Conservation (phyloP, 441 rosid species). For the Dalechampia spathulata region DNA sequence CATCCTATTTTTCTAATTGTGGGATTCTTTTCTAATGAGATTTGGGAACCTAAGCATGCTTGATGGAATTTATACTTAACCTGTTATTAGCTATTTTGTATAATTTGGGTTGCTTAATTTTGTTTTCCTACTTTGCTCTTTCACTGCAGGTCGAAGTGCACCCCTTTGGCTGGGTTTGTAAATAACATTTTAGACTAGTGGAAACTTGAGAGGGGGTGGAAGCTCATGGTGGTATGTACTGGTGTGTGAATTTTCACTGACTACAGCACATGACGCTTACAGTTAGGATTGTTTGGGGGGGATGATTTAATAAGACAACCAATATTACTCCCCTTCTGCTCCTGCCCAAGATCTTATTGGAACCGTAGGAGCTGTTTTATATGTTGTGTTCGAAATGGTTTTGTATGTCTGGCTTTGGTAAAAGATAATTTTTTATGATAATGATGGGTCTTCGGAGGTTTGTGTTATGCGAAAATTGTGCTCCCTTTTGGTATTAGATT, state of each 20-base stretch:
- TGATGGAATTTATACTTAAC: background rate
- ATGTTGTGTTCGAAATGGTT: too few relatives aligned
- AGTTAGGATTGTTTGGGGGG: conserved; percentile 13
- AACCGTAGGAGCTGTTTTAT: too few relatives aligned
- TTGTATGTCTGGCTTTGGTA: too few relatives aligned
- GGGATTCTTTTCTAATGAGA: background rate
- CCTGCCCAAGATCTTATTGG: background rate
- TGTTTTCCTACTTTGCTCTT: background rate
- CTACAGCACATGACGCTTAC: conserved; percentile 10
- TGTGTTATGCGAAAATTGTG: too few relatives aligned
- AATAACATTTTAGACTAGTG: conserved; percentile 24
- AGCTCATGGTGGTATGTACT: conserved; percentile 18
- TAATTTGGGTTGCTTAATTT: background rate
- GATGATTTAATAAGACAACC: conserved; percentile 4
- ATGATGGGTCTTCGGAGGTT: too few relatives aligned
- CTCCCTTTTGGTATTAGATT: too few relatives aligned
- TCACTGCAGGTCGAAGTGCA: conserved; percentile 24
- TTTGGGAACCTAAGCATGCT: background rate
- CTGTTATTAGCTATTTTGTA: background rate
- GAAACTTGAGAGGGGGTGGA: conserved; percentile 13
- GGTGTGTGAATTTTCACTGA: conserved; percentile 25
- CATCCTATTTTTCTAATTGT: background rate
- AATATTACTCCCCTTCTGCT: background rate
- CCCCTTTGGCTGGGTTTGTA: conserved; percentile 22
- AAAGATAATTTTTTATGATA: too few relatives aligned